Evolutionary conservation across 176 grass and related monocot genomes (phyloP).

Genomic region (Zoysia pacifica): DNA sequence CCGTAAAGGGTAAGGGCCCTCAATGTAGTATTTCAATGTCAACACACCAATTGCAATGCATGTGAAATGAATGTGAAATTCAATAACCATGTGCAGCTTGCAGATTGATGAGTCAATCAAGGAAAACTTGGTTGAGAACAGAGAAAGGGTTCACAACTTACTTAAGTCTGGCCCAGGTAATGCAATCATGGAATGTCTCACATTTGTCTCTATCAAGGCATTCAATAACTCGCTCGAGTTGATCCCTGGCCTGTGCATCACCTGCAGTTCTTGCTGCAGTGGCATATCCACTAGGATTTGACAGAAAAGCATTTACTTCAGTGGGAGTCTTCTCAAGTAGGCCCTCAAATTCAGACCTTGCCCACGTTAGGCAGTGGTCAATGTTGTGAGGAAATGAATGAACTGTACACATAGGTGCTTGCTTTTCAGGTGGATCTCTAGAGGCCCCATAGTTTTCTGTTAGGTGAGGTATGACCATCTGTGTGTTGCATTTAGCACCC

Average conservation of each 20-base stretch:
- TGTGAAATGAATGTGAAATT: constrained; percentile 11
- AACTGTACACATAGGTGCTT: constrained; percentile 94
- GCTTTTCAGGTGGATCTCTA: constrained; percentile 93
- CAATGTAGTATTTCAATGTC: background rate
- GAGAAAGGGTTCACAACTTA: constrained; percentile 32
- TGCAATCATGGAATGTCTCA: constrained; percentile 87
- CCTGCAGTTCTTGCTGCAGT: constrained; percentile 65
- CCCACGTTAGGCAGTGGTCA: constrained; percentile 93
- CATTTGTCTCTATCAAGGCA: constrained; percentile 80
- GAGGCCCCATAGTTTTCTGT: constrained; percentile 96
- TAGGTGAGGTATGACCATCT: constrained; percentile 92
- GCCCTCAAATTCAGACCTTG: constrained; percentile 93
- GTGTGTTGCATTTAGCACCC: constrained; percentile 94
- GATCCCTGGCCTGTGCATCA: constrained; percentile 86
- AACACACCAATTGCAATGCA: background rate
- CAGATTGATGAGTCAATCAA: background rate
- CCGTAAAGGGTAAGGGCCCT: background rate
- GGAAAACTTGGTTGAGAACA: background rate
- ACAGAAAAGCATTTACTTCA: constrained; percentile 84
- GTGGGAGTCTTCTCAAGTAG: constrained; percentile 90
- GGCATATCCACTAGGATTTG: constrained; percentile 65
- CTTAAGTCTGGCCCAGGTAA: constrained; percentile 84
- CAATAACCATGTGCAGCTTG: background rate
- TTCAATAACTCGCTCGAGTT: constrained; percentile 81
- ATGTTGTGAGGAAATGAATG: constrained; percentile 98